phyloP scores from a whole-genome alignment of 805 yeast genomes.

The Candida sanyiensis region DNA sequence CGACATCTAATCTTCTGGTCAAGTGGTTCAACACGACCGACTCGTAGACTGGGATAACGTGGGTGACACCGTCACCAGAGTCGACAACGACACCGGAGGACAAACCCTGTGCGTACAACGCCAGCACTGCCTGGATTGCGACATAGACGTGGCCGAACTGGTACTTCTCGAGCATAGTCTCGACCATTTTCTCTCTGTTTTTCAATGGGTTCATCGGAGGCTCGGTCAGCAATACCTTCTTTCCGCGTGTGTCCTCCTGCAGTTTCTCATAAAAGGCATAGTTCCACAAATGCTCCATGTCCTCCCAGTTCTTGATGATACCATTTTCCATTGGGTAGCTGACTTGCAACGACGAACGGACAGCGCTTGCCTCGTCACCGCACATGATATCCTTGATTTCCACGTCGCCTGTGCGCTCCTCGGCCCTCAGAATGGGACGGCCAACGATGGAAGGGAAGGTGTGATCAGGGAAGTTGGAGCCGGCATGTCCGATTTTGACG shows the following conservation, averaged over 20 bases:
- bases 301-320: conserved; percentile 95
- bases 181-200: conserved; percentile 88
- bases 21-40: conserved; percentile 93
- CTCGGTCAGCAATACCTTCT: conserved; percentile 85
- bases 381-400: conserved; percentile 96
- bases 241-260: conserved; percentile 73
- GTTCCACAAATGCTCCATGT: conserved; percentile 98
- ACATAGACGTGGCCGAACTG: conserved; percentile 90
- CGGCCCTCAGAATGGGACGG: conserved; percentile 94
- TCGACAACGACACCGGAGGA: conserved; percentile 97
- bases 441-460: conserved; percentile 98
- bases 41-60: conserved; percentile 96
- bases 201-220: conserved; percentile 96
- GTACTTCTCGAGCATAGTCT: conserved; percentile 87
- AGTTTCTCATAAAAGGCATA: conserved; percentile 91
- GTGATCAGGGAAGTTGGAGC: conserved; percentile 93
- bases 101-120: conserved; percentile 93
- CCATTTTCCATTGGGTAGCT: conserved; percentile 99
- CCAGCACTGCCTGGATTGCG: conserved; percentile 96
- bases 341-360: conserved; percentile 82
- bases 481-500: conserved; percentile 94
- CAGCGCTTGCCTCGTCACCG: conserved; percentile 91
- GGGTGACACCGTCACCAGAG: conserved; percentile 91
- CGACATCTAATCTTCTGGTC: conserved; percentile 89
- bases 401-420: conserved; percentile 71